Evolutionary conservation across 73 alveolate species (phyloP).

Genomic region (Paramecium primaurelia): DNA sequence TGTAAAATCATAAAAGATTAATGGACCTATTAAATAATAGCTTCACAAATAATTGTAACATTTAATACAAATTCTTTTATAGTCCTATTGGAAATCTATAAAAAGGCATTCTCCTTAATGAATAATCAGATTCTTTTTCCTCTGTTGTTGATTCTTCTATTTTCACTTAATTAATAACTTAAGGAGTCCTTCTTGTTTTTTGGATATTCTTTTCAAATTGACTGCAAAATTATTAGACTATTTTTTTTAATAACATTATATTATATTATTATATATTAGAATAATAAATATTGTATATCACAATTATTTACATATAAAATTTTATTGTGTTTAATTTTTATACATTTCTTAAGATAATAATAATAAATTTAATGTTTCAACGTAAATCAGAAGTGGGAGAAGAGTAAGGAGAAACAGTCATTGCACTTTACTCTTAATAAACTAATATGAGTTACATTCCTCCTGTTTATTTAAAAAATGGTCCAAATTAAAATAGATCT

Average conservation of each 20-base stretch:
- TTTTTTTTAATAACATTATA: neutral
- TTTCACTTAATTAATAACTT: no score
- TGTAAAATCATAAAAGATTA: neutral
- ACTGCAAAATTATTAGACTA: neutral
- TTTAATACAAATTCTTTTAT: neutral
- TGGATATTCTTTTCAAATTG: neutral
- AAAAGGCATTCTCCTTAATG: neutral
- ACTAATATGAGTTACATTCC: neutral
- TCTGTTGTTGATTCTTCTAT: neutral
- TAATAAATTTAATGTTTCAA: neutral
- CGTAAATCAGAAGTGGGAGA: neutral
- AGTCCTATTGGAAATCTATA: conserved; percentile 1
- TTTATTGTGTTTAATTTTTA: neutral
- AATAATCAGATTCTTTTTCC: neutral
- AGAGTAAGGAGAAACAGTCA: conserved; percentile 11
- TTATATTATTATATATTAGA: neutral
- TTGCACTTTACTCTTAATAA: neutral
- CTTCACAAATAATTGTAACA: neutral
- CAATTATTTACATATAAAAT: neutral
- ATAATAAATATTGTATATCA: neutral
- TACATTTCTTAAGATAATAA: neutral
- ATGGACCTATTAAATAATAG: neutral
- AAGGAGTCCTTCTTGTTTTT: neutral
- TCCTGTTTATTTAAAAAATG: conserved; percentile 19
- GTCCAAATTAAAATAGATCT: neutral